phyloP scores from a whole-genome alignment of 2,329 filamentous ascomycete species.

The Penicillium freii region DNA sequence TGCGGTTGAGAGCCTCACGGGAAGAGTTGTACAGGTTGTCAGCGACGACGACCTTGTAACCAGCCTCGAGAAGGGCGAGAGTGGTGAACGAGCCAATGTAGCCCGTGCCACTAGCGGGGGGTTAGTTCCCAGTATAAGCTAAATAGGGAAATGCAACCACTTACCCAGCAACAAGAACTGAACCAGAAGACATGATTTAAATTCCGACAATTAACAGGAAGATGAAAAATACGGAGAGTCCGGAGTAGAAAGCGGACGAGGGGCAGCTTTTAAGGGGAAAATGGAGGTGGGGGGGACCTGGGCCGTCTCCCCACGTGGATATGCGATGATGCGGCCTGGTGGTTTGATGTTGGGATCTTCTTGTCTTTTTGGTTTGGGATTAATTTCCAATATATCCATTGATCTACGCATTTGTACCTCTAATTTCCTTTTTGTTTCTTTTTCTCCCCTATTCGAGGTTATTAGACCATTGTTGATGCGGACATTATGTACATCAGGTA shows the following conservation, averaged over 20 bases:
- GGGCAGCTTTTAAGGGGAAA: constrained; percentile 19
- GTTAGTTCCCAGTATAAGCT: constrained; percentile 20
- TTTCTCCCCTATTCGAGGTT: neutral
- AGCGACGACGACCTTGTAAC: constrained; percentile 93
- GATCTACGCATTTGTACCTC: neutral
- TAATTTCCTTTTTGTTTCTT: neutral
- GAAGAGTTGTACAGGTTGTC: constrained; percentile 98
- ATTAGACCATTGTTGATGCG: neutral
- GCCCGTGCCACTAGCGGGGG: constrained; percentile 70
- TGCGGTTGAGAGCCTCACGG: constrained; percentile 84
- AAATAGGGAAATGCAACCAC: constrained; percentile 31
- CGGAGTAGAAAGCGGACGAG: constrained; percentile 11
- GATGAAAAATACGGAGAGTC: neutral
- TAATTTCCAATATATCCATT: neutral
- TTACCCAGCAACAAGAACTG: constrained; percentile 90
- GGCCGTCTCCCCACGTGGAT: constrained; percentile 2
- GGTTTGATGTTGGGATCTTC: neutral
- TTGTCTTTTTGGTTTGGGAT: neutral
- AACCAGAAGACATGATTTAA: constrained; percentile 70
- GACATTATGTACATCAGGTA: neutral
- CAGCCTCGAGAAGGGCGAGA: constrained; percentile 85
- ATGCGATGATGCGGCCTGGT: constrained; percentile 10
- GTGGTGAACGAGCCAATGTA: constrained; percentile 99
- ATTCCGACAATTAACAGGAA: constrained; percentile 1
- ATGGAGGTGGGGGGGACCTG: constrained; percentile 2